These are phyloP conservation scores for Ustilago cynodontis DNA, from an alignment of 1,284 basidiomycete species.

Conservation along the genomic window DNA sequence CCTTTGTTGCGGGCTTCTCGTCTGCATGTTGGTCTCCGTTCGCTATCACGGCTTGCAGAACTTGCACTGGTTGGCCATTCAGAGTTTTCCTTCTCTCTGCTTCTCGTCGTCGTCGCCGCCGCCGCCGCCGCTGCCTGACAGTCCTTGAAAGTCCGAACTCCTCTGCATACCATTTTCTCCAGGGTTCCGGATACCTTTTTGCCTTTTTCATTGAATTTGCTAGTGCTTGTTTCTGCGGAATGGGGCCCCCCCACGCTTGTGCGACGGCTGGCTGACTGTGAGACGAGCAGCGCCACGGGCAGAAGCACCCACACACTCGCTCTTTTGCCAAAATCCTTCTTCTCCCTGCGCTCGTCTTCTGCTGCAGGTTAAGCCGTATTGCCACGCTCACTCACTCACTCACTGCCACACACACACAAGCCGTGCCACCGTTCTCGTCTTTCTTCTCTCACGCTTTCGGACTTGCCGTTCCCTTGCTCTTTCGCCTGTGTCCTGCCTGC, in stretches of 20 bases:
- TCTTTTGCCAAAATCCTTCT: neutral
- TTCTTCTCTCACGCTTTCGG: neutral
- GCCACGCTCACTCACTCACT: neutral
- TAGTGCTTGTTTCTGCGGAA: too few species aligned
- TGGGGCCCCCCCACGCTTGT: too few species aligned
- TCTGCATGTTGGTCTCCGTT: slow-evolving; percentile 2
- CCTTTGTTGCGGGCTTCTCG: neutral
- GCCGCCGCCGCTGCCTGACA: neutral
- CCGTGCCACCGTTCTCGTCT: neutral
- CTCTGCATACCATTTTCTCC: slow-evolving; percentile 4
- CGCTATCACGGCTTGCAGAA: neutral
- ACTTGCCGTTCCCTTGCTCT: slow-evolving; percentile 1
- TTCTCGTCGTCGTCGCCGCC: neutral
- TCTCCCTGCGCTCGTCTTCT: neutral
- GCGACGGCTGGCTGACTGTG: slow-evolving; percentile 28
- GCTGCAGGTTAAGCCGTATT: slow-evolving; percentile 17
- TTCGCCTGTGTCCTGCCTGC: neutral
- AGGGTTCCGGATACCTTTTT: too few species aligned
- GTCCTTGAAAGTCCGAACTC: too few species aligned
- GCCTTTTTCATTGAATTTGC: too few species aligned
- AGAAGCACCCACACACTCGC: neutral
- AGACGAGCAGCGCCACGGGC: slow-evolving; percentile 5
- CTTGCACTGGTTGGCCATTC: neutral
- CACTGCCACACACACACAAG: slow-evolving; percentile 7
- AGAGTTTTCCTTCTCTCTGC: neutral